phyloP scores from a whole-genome alignment of 2,329 filamentous ascomycete genomes.

The Blumeriella jaapii region DNA sequence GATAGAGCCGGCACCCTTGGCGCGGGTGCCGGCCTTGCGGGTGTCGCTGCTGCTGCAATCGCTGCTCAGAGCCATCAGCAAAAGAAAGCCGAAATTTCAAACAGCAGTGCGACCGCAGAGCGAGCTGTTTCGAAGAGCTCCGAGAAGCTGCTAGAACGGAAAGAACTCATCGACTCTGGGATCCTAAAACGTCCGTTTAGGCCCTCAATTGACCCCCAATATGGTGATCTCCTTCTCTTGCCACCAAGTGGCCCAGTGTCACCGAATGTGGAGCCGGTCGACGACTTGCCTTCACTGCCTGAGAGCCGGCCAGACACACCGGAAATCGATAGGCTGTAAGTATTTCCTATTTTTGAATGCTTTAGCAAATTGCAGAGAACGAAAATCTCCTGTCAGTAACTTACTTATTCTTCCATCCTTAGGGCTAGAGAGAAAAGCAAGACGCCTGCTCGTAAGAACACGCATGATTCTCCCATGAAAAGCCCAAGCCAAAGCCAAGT shows the following conservation, averaged over 20 bases:
- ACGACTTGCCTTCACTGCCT: conserved; percentile 42
- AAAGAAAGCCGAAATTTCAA: conserved; percentile 26
- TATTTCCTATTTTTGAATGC: too few relatives aligned
- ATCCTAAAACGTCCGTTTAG: conserved; percentile 47
- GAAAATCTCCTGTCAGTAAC: too few relatives aligned
- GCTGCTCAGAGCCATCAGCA: conserved; percentile 27
- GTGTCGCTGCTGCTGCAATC: conserved; percentile 31
- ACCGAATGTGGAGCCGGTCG: conserved; percentile 29
- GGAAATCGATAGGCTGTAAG: conserved; percentile 19
- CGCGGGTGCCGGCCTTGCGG: conserved; percentile 55
- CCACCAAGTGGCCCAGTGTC: conserved; percentile 48
- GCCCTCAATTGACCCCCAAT: conserved; percentile 54
- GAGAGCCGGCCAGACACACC: conserved; percentile 43
- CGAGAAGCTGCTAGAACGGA: conserved; percentile 8
- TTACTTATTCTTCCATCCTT: background rate
- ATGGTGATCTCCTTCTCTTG: conserved; percentile 52
- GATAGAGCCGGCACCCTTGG: conserved; percentile 59
- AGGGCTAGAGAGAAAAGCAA: conserved; percentile 14
- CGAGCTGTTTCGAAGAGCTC: conserved; percentile 6
- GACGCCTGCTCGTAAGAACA: conserved; percentile 15
- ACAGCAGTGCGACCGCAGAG: conserved; percentile 17
- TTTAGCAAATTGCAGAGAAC: too few relatives aligned
- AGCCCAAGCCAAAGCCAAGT: conserved; percentile 40
- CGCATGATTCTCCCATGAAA: conserved; percentile 24
- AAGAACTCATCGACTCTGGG: conserved; percentile 42